Base-by-base conservation (phyloP, 2,329 filamentous ascomycete species). In the Aspergillaceae sp. region DNA sequence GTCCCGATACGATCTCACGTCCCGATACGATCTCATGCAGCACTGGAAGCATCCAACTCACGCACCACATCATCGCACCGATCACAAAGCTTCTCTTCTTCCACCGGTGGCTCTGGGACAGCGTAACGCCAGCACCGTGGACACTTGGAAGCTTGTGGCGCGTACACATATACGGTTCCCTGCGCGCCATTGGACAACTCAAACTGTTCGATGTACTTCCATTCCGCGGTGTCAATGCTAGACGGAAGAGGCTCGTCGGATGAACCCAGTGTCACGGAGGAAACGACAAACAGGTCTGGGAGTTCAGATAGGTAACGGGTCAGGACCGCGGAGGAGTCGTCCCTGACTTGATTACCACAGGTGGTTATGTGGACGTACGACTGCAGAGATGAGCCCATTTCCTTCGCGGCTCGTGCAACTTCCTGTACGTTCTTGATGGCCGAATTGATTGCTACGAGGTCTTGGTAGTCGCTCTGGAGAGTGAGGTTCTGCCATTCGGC, bases 71-170 rank as follows among this genome's bases (percentile, higher is more conserved):
- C 76, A 29, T 83, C 80, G 63, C 91, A 97, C 60, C 88, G 74
- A 42, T 66, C 68, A 65, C 91, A 97, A 11, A 94, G 69, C 35
- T 68, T 67, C 11, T 85, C 80, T 55, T 83, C 75, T 41, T 68
- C 67, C n/a, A 55, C 51, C 43, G 52, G 44, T 3, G 55, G 38
- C 40, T 63, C 55, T 19, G 77, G 72, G n/a, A 85, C 82, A 27
- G 85, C 75, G 64, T 87, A 94, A 51, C 85, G 80, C 92, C 92
- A 98, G 69, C 92, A 98, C 43, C 92, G 76, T 1, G 79, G 75
- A 63, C 92, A 98, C 66, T 97, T 98, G 41, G 74, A 68, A 8
- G 70, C 66, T 9, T 64, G 63, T 0, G 82, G 75, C 7, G 75
- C 63, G 51, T 73, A 71, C 19, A 73, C 64, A 58, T 67, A 60